phyloP scores from a whole-genome alignment of 148 eudicot species.

The Chenopodium formosanum region DNA sequence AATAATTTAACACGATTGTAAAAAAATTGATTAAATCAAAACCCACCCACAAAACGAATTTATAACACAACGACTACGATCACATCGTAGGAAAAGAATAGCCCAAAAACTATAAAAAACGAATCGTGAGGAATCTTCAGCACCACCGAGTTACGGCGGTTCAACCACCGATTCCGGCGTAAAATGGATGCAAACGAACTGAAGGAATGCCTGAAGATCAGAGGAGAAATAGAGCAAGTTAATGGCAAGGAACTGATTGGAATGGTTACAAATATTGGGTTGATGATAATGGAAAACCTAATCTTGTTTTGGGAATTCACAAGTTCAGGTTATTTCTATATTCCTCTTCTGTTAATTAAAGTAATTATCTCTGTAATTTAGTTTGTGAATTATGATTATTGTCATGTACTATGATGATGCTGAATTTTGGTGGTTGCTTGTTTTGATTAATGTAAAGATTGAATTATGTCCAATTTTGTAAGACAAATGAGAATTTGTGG shows the following conservation, averaged over 20 bases:
- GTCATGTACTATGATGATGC: neutral
- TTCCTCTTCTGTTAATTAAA: neutral
- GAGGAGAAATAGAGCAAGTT: constrained; percentile 68
- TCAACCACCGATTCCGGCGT: neutral
- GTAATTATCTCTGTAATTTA: neutral
- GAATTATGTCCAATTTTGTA: no score
- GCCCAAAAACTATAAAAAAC: no score
- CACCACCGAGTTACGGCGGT: constrained; percentile 12
- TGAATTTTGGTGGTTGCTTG: neutral
- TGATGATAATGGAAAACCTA: constrained; percentile 43
- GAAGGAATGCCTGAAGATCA: constrained; percentile 55
- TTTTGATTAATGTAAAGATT: neutral
- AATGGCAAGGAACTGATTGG: constrained; percentile 58
- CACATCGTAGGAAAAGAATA: neutral
- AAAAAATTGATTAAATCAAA: no score
- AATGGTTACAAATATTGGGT: constrained; percentile 72
- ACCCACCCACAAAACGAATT: no score
- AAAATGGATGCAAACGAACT: constrained; percentile 29
- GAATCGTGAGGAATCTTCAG: neutral
- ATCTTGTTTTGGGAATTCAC: constrained; percentile 59
- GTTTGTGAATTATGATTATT: neutral
- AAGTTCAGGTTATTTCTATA: constrained; percentile 52
- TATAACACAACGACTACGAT: no score
- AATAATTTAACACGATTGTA: no score
- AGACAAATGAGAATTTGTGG: no score